Conservation (phyloP, 176 grass and related monocot species). For the Carex parvula region DNA sequence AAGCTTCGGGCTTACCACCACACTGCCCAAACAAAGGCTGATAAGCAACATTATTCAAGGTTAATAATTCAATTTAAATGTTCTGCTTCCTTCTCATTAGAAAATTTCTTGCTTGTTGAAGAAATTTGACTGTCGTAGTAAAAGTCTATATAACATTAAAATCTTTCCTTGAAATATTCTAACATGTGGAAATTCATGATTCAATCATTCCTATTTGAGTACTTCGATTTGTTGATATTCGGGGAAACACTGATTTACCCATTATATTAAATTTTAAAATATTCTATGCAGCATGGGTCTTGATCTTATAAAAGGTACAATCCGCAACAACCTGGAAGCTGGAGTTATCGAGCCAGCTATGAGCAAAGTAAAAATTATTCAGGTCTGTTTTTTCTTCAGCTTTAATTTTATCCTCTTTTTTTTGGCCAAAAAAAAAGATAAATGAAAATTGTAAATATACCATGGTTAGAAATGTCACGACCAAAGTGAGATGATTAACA, state of each 20-base stretch:
- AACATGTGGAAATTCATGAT: not conserved
- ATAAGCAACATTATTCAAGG: constrained; percentile 91
- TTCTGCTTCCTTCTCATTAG: not conserved
- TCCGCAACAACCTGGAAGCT: constrained; percentile 77
- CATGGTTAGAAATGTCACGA: not conserved
- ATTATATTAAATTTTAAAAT: constrained; percentile 15
- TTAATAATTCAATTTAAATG: constrained; percentile 19
- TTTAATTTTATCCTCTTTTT: not conserved
- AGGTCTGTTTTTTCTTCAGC: constrained; percentile 6
- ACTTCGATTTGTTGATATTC: not conserved
- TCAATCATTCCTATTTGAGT: not conserved
- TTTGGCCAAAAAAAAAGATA: not conserved
- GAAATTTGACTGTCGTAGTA: not conserved
- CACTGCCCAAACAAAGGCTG: constrained; percentile 78
- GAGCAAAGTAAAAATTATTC: constrained; percentile 97
- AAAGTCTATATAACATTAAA: not conserved
- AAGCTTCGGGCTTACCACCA: constrained; percentile 92
- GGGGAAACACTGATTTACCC: not conserved
- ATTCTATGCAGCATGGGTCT: constrained; percentile 65
- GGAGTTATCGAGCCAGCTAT: constrained; percentile 95
- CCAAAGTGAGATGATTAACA: not conserved
- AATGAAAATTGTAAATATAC: not conserved
- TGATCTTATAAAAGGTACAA: constrained; percentile 71
- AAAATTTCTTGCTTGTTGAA: not conserved
- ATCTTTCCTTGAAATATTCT: not conserved